Conservation (phyloP, 192 early-diverging fungal species). For the Chytriomyces sp. region DNA sequence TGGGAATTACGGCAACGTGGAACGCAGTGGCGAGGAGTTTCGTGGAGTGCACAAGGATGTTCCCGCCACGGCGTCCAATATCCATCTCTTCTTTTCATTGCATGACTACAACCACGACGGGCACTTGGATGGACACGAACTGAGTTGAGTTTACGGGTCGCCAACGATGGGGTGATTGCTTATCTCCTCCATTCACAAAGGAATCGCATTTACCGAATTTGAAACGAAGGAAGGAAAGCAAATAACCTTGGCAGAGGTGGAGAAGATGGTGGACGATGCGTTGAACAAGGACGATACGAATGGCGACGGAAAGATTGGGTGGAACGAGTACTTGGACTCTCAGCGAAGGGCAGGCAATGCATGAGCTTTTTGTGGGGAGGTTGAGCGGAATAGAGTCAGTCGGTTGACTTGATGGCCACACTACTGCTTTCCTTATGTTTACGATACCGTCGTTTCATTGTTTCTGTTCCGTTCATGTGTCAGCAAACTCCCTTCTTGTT, state of each 20-base stretch:
- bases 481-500: too few species aligned
- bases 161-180: background rate
- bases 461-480: too few species aligned
- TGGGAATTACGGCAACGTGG: background rate
- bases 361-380: background rate
- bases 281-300: constrained; percentile 75
- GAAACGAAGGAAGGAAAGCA: constrained; percentile 9
- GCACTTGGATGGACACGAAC: constrained; percentile 76
- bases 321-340: constrained; percentile 40
- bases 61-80: background rate
- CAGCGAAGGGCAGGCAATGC: background rate
- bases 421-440: too few species aligned
- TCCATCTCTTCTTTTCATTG: constrained; percentile 39
- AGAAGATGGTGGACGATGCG: constrained; percentile 72
- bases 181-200: background rate
- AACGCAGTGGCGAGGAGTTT: background rate
- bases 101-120: constrained; percentile 74
- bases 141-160: constrained; percentile 40
- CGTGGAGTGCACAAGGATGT: background rate
- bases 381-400: too few species aligned
- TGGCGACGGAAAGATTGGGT: constrained; percentile 59
- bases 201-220: constrained; percentile 17
- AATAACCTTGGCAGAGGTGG: constrained; percentile 46
- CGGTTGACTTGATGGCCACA: too few species aligned
- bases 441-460: too few species aligned